These are phyloP conservation scores for Jaltomata sinuosa DNA, from an alignment of 257 asterid species.

Conservation along the genomic window DNA sequence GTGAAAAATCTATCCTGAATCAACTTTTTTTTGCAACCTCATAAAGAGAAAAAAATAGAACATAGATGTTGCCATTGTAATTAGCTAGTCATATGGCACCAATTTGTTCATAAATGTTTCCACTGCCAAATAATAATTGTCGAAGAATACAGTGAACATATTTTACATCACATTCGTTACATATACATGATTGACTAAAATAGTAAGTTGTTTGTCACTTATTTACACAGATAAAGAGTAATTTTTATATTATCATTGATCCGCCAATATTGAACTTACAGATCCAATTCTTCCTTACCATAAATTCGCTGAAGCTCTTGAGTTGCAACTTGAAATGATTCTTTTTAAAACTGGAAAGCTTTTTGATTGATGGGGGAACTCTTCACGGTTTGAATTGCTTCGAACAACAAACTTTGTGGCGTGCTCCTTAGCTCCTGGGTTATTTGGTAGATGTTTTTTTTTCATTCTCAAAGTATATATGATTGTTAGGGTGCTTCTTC, in stretches of 20 bases:
- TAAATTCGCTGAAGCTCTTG: slow-evolving; percentile 90
- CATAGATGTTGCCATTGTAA: not conserved
- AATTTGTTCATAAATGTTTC: not conserved
- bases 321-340: slow-evolving; percentile 90
- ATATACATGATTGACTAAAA: slow-evolving; percentile 9
- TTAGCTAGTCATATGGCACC: not conserved
- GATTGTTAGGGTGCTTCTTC: slow-evolving; percentile 94
- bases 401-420: slow-evolving; percentile 61
- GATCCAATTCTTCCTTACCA: slow-evolving; percentile 78
- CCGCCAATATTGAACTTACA: slow-evolving; percentile 15
- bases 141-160: not conserved
- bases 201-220: not conserved
- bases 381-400: slow-evolving; percentile 69
- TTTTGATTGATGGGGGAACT: slow-evolving; percentile 94
- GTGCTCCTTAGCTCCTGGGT: slow-evolving; percentile 93
- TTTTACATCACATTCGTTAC: not conserved
- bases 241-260: slow-evolving; percentile 13
- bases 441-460: slow-evolving; percentile 86
- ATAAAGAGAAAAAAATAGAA: not conserved
- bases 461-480: slow-evolving; percentile 82
- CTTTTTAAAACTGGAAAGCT: slow-evolving; percentile 93
- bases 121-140: not conserved
- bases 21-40: too few relatives aligned
- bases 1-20: too few relatives aligned
- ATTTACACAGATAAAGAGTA: slow-evolving; percentile 11